Base-by-base conservation (phyloP, 768 basidiomycete species). In the Hydnomerulius pinastri region DNA sequence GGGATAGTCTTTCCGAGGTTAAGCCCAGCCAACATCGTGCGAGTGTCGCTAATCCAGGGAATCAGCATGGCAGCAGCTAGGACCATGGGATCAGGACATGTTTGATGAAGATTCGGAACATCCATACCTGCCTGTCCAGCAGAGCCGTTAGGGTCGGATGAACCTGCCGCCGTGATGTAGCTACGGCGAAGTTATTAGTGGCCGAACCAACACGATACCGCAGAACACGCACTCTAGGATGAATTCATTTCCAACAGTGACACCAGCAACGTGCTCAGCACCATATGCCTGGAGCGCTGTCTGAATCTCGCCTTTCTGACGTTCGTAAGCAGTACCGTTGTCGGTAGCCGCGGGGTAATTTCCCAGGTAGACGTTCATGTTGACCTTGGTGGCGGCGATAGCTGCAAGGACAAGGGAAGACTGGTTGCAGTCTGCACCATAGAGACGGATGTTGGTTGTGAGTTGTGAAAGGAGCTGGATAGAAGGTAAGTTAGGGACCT, bases 161-260 rank as follows among this genome's bases (percentile, higher is more conserved):
- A 76, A 18, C 77, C 76, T 48, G 80, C 75, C 1, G 59, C 70
- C 25, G 63, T 81, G 35, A 92, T 64, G 54, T 83, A 87, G 65
- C 88, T 90, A 54, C 44, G 24, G n/a, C 36, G 15, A 2, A 29
- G 28, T 24, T 40, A 29, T 65, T 13, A 58, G 48, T 4, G 17
- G 38, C 6, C 18, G 11, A 30, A 17, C 13, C n/a, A 10, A 42
- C 11, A 5, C 15, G 8, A 27, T 20, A 27, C 24, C 17, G 5
- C 39, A 24, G 37, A 17, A 35, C 7, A 71, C 78, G 3, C 41
- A 87, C 83, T 93, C 82, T 42, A 94, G 77, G 63, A 92, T 90
- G 64, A 82, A 92, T 70, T 96, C 93, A 64, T 97, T 96, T 28
- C 96, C 94, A 28, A 97, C 94, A 11, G 87, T 94, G 32, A 98